Evolutionary conservation across 164 flowering plant species (phyloP).

Genomic region (Chimonanthus praecox): DNA sequence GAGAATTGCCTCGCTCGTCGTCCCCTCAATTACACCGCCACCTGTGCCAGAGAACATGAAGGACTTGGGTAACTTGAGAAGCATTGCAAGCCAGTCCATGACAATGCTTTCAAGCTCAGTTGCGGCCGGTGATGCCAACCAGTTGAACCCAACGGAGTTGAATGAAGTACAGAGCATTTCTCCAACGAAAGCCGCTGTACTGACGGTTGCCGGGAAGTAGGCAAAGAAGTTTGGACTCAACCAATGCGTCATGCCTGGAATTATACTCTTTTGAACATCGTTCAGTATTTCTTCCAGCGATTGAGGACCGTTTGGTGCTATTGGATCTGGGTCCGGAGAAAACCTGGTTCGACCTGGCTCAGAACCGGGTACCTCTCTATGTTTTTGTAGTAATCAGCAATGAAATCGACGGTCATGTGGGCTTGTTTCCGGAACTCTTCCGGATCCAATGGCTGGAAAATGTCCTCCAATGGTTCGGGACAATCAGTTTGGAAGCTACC

Average conservation of each 20-base stretch:
- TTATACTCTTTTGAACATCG: constrained; percentile 29
- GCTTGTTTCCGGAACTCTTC: too few species aligned
- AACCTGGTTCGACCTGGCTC: too few species aligned
- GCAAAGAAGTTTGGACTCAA: constrained; percentile 3
- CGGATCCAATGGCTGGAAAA: neutral
- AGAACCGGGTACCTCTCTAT: constrained; percentile 43
- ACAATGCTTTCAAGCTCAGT: constrained; percentile 40
- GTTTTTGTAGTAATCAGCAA: constrained; percentile 28
- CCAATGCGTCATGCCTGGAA: constrained; percentile 62
- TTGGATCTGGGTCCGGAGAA: constrained; percentile 14
- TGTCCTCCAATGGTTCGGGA: constrained; percentile 2
- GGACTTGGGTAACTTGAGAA: too few species aligned
- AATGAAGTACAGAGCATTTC: too few species aligned
- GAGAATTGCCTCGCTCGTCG: constrained; percentile 42
- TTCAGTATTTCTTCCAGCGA: constrained; percentile 1
- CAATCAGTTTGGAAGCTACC: constrained; percentile 25
- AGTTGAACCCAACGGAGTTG: constrained; percentile 48
- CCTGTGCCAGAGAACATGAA: constrained; percentile 14
- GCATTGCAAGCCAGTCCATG: too few species aligned
- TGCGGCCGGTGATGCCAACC: constrained; percentile 52
- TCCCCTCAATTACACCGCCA: constrained; percentile 54
- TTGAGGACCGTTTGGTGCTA: constrained; percentile 21
- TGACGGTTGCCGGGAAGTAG: too few species aligned
- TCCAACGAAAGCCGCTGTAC: too few species aligned
- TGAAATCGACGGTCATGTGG: too few species aligned